phyloP scores from a whole-genome alignment of 805 yeast species.

The Peterozyma toletana region DNA sequence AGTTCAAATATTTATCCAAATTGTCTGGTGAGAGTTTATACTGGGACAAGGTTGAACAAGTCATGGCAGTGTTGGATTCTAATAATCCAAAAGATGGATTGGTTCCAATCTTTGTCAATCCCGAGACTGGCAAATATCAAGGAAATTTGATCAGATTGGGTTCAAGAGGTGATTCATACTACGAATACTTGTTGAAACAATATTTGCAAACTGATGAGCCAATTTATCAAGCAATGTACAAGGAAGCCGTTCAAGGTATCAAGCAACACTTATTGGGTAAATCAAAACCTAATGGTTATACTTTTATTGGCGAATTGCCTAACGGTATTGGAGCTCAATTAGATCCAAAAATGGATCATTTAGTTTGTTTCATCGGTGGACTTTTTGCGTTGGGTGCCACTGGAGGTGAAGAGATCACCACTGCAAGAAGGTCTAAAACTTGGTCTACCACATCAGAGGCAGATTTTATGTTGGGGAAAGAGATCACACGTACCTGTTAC shows the following conservation, averaged over 20 bases:
- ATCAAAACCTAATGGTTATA: constrained; percentile 54
- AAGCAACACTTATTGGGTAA: constrained; percentile 54
- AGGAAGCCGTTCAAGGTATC: constrained; percentile 72
- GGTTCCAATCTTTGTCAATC: constrained; percentile 74
- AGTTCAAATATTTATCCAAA: constrained; percentile 72
- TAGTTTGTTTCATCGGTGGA: constrained; percentile 90
- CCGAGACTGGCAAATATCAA: constrained; percentile 64
- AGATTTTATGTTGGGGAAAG: constrained; percentile 67
- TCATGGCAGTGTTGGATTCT: constrained; percentile 62
- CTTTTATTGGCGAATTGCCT: constrained; percentile 74
- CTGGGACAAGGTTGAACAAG: constrained; percentile 74
- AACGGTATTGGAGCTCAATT: constrained; percentile 45
- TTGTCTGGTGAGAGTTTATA: constrained; percentile 73
- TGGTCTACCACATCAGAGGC: constrained; percentile 56
- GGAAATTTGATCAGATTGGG: constrained; percentile 72
- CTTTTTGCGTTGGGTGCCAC: constrained; percentile 86
- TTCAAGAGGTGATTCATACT: constrained; percentile 89
- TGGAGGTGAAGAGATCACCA: constrained; percentile 49
- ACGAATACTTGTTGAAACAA: constrained; percentile 83
- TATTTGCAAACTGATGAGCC: constrained; percentile 70
- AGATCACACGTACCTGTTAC: constrained; percentile 74
- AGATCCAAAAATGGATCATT: constrained; percentile 81
- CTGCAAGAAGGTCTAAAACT: constrained; percentile 39
- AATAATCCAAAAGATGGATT: constrained; percentile 66
- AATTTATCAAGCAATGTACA: constrained; percentile 66